phyloP scores from a whole-genome alignment of 371 early-diverging fungal species.

The Mucor piriformis region DNA sequence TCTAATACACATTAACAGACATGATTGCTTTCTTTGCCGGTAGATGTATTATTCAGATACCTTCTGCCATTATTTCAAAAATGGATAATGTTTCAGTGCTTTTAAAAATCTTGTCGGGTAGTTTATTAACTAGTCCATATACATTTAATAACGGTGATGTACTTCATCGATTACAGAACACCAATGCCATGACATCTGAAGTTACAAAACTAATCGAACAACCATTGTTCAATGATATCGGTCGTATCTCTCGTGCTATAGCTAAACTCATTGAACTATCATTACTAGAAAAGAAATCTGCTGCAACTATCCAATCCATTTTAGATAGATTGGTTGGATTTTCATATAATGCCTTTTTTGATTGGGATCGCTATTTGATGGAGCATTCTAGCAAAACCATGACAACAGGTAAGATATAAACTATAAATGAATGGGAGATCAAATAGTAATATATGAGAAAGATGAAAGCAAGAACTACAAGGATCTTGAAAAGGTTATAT shows the following conservation, averaged over 20 bases:
- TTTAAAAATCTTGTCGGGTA: slow-evolving; percentile 25
- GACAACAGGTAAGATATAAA: slow-evolving; percentile 14
- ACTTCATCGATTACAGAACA: slow-evolving; percentile 21
- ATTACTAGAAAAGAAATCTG: not conserved
- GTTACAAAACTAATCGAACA: slow-evolving; percentile 20
- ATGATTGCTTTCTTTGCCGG: slow-evolving; percentile 34
- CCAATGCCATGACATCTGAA: slow-evolving; percentile 8
- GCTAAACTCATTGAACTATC: slow-evolving; percentile 28
- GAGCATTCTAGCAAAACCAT: slow-evolving; percentile 12
- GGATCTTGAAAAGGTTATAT: slow-evolving; percentile 26
- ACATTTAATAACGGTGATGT: slow-evolving; percentile 34
- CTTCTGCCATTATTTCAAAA: not conserved
- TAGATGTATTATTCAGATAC: slow-evolving; percentile 37
- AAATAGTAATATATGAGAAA: slow-evolving; percentile 7
- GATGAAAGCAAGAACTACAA: slow-evolving; percentile 18
- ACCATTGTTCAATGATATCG: slow-evolving; percentile 47
- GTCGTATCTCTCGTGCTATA: slow-evolving; percentile 45
- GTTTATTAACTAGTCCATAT: slow-evolving; percentile 33
- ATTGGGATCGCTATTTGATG: slow-evolving; percentile 42
- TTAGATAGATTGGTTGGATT: slow-evolving; percentile 33
- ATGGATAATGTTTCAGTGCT: not conserved
- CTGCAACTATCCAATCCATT: not conserved
- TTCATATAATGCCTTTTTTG: slow-evolving; percentile 41
- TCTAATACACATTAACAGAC: slow-evolving; percentile 13
- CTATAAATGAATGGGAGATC: too few relatives aligned